phyloP scores from a whole-genome alignment of 768 basidiomycete species.

The Lactarius evosmus region DNA sequence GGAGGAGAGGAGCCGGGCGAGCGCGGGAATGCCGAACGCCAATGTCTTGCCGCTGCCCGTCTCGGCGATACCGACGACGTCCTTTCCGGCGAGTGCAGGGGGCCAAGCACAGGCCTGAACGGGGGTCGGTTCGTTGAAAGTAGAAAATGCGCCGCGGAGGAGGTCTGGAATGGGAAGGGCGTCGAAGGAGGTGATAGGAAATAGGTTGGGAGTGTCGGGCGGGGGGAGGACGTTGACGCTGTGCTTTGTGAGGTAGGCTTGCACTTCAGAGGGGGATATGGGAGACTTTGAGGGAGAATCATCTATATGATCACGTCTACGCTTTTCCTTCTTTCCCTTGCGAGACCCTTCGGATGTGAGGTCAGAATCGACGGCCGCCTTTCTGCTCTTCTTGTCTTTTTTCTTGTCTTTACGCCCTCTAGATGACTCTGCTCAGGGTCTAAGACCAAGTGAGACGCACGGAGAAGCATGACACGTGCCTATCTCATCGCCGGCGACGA shows the following conservation, averaged over 20 bases:
- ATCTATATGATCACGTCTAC: conserved; percentile 36
- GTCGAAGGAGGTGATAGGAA: conserved; percentile 72
- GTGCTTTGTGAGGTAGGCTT: conserved; percentile 62
- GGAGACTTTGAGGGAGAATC: conserved; percentile 29
- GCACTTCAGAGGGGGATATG: conserved; percentile 28
- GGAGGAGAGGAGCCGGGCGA: conserved; percentile 57
- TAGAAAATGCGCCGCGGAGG: conserved; percentile 59
- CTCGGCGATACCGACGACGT: conserved; percentile 95
- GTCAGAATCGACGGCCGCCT: background rate
- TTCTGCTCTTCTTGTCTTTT: conserved; percentile 32
- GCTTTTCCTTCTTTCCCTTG: conserved; percentile 35
- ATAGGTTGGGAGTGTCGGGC: conserved; percentile 42
- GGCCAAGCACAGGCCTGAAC: conserved; percentile 98
- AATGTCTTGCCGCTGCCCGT: conserved; percentile 98
- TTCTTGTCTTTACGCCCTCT: conserved; percentile 9
- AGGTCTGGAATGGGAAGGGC: conserved; percentile 64
- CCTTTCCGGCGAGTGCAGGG: conserved; percentile 70
- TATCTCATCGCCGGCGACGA: background rate
- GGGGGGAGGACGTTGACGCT: conserved; percentile 67
- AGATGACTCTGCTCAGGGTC: background rate
- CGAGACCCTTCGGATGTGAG: conserved; percentile 1
- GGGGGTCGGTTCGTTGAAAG: conserved; percentile 86
- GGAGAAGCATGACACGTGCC: conserved; percentile 2
- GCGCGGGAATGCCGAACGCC: conserved; percentile 91
- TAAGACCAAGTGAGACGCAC: background rate